Evolutionary conservation across 495 filamentous ascomycete genomes (phyloP).

Genomic region (Echria macrotheca): DNA sequence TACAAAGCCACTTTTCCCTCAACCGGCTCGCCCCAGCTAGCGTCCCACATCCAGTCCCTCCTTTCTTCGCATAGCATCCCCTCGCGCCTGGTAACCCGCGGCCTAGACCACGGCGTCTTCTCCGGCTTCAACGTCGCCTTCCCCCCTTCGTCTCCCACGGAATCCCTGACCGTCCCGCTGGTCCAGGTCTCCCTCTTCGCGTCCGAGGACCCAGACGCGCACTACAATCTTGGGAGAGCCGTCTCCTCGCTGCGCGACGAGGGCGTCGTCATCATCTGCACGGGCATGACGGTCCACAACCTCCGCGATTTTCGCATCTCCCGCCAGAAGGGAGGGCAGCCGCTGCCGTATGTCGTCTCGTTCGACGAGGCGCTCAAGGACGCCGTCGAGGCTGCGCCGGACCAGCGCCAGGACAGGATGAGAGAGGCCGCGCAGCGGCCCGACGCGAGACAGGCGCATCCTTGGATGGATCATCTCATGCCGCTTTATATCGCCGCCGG

Average conservation of each 20-base stretch:
- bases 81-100: conserved; percentile 57
- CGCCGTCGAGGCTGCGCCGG: conserved; percentile 50
- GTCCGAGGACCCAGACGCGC: conserved; percentile 61
- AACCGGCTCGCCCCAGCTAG: conserved; percentile 59
- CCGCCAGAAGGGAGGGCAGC: conserved; percentile 38
- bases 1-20: conserved; percentile 66
- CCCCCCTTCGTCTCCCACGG: conserved; percentile 59
- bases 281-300: conserved; percentile 89
- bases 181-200: conserved; percentile 76
- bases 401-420: conserved; percentile 58
- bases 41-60: conserved; percentile 56
- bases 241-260: conserved; percentile 64
- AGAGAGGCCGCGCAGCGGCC: conserved; percentile 51
- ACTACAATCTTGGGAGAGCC: conserved; percentile 67
- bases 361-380: conserved; percentile 77
- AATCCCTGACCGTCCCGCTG: conserved; percentile 70
- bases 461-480: conserved; percentile 71
- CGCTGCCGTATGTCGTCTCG: conserved; percentile 60
- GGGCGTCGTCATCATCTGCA: conserved; percentile 65
- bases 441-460: conserved; percentile 74
- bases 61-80: conserved; percentile 58
- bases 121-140: conserved; percentile 69
- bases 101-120: conserved; percentile 80
- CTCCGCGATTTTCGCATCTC: conserved; percentile 57
- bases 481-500: conserved; percentile 72